Evolutionary conservation across 371 early-diverging fungal species (phyloP).

Genomic region (Zychaea mexicana): DNA sequence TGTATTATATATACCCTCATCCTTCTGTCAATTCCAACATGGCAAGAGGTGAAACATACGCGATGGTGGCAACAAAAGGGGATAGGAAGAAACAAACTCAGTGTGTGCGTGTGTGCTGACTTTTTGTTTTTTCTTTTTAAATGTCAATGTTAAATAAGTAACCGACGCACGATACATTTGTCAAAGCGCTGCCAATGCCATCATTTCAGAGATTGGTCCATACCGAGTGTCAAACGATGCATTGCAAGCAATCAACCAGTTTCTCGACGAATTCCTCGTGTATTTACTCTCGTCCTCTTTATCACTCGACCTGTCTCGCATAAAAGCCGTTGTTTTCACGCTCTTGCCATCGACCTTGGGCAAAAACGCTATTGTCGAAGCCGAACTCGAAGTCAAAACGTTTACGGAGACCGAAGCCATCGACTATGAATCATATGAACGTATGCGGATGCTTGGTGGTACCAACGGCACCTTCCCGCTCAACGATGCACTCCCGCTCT

Average conservation of each 20-base stretch:
- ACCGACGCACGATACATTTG: slow-evolving; percentile 66
- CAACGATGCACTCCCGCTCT: slow-evolving; percentile 23
- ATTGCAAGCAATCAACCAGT: slow-evolving; percentile 61
- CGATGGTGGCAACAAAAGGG: not conserved
- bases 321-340: slow-evolving; percentile 55
- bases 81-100: too few species aligned
- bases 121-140: not conserved
- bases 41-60: slow-evolving; percentile 4
- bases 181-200: slow-evolving; percentile 69
- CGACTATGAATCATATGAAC: slow-evolving; percentile 49
- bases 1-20: not conserved
- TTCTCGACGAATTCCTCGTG: slow-evolving; percentile 64
- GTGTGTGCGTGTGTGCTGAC: too few species aligned
- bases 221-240: slow-evolving; percentile 67
- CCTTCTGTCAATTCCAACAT: not conserved
- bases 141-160: too few species aligned
- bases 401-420: slow-evolving; percentile 61
- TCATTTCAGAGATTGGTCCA: slow-evolving; percentile 64
- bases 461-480: slow-evolving; percentile 19
- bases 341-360: slow-evolving; percentile 61
- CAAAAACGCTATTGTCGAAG: slow-evolving; percentile 71
- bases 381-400: slow-evolving; percentile 67
- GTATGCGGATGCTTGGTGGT: slow-evolving; percentile 41
- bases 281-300: slow-evolving; percentile 51
- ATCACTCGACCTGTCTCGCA: slow-evolving; percentile 58